Evolutionary conservation across 257 asterid species (phyloP), one percentile per base, ranked within the genome.

Genomic region (Lycium ferocissimum): DNA sequence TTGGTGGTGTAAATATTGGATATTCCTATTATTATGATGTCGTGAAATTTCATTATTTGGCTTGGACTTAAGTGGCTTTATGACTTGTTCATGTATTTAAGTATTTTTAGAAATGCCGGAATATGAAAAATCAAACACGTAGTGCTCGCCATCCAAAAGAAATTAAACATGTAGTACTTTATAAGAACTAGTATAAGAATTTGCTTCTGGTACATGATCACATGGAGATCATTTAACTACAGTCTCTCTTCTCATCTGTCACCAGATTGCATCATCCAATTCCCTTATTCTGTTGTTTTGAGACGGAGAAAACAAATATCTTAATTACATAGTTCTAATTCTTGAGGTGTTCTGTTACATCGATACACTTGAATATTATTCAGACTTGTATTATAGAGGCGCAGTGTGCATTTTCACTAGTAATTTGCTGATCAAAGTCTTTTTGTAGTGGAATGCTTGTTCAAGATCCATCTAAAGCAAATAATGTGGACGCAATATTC

Each of bases 391-490:
- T 3, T 69, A 8, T 51, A 35, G 47, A 26, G 61, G 9, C 1
- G 47, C 26, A 13, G 47, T 58, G 7, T 51, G 67, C 58, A n/a
- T 26, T 79, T 3, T 81, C 33, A 67, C 47, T 87, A 15, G 43
- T 26, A 73, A 63, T 81, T 71, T 72, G 40, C 83, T 53, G 61
- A 86, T 86, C 71, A 40, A 51, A 38, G 78, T 73, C 2, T 79
- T 84, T 71, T 85, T 85, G 59, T 87, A 95, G 98, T 87, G 98
- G 97, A 67, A 93, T 94, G 95, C 92, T 95, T 83, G 98, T 95
- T 80, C 97, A 88, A 87, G 98, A 91, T 85, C 97, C 98, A 59
- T 88, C 95, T 7, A 95, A 85, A 82, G 84, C 84, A 22, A 87
- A 75, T 83, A 90, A 93, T 63, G 94, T 89, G 53, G 93, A 95